These are phyloP conservation scores for Diaporthe citri DNA, from an alignment of 2,329 filamentous ascomycete genomes.

Conservation along the genomic window DNA sequence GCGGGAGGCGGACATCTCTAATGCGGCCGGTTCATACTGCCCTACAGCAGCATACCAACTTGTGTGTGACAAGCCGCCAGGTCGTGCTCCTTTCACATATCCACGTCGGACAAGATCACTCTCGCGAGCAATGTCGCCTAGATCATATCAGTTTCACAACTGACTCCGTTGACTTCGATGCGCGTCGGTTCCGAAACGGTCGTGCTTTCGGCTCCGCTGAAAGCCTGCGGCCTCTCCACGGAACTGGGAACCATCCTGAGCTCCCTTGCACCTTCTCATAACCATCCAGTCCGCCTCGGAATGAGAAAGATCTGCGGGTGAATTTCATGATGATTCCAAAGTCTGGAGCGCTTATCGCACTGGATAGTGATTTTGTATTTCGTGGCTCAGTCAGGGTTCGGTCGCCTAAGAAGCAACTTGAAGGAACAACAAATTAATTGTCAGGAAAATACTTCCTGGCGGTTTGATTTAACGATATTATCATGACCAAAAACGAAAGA, in stretches of 20 bases:
- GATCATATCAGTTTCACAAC: not conserved
- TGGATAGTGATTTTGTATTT: not conserved
- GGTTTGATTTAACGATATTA: not conserved
- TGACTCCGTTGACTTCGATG: slow-evolving; percentile 6
- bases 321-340: not conserved
- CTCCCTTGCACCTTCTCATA: slow-evolving; percentile 16
- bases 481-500: not conserved
- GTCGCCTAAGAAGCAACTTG: not conserved
- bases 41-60: no score
- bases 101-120: not conserved
- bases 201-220: not conserved
- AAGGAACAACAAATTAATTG: not conserved
- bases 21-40: not conserved
- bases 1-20: not conserved
- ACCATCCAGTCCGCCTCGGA: slow-evolving; percentile 1
- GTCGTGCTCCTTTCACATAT: fast-evolving
- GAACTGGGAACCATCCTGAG: slow-evolving; percentile 7
- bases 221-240: slow-evolving; percentile 3
- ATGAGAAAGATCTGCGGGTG: not conserved
- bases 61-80: not conserved
- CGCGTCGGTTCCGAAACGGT: not conserved
- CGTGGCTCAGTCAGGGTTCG: not conserved
- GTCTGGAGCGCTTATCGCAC: not conserved
- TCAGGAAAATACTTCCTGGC: not conserved
- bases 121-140: no score